Percentiles rank a stretch among this genome's conserved stretches.
These are phyloP conservation scores for Suillus variegatus DNA, from an alignment of 768 basidiomycete species.

Conservation along the genomic window DNA sequence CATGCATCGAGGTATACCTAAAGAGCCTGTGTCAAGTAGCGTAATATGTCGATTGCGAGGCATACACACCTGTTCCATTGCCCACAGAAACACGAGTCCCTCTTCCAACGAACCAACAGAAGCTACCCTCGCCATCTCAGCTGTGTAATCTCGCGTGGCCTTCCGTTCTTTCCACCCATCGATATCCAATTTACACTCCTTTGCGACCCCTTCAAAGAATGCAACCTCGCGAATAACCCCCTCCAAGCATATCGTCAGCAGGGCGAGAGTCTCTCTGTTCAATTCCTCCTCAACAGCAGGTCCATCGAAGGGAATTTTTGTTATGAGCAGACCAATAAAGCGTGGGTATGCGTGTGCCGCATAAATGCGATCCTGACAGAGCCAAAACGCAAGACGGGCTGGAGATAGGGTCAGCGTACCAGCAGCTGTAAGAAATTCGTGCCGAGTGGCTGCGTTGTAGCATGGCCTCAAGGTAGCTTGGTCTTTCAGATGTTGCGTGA, in stretches of 20 bases:
- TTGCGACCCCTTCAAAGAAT: conserved; percentile 60
- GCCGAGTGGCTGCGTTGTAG: conserved; percentile 52
- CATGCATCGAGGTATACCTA: conserved; percentile 75
- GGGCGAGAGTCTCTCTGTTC: conserved; percentile 39
- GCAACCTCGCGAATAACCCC: conserved; percentile 59
- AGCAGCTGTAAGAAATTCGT: conserved; percentile 61
- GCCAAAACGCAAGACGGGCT: conserved; percentile 56
- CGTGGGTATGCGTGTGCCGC: conserved; percentile 74
- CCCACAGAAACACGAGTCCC: conserved; percentile 73
- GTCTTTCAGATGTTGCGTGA: conserved; percentile 35
- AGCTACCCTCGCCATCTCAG: conserved; percentile 63
- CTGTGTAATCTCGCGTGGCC: conserved; percentile 68
- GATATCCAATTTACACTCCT: conserved; percentile 45
- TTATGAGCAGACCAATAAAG: conserved; percentile 67
- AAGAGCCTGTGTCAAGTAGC: neutral
- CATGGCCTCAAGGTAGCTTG: conserved; percentile 41
- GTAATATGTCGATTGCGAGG: neutral
- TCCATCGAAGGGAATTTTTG: conserved; percentile 49
- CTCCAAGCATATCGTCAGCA: conserved; percentile 53
- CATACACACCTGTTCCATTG: conserved; percentile 67
- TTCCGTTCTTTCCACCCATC: conserved; percentile 54
- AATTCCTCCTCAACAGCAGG: conserved; percentile 10
- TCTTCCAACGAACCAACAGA: conserved; percentile 52
- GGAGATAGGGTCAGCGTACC: conserved; percentile 51
- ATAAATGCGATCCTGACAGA: conserved; percentile 74